Conservation (phyloP, 2,329 filamentous ascomycete species). For the Pyricularia pennisetigena region DNA sequence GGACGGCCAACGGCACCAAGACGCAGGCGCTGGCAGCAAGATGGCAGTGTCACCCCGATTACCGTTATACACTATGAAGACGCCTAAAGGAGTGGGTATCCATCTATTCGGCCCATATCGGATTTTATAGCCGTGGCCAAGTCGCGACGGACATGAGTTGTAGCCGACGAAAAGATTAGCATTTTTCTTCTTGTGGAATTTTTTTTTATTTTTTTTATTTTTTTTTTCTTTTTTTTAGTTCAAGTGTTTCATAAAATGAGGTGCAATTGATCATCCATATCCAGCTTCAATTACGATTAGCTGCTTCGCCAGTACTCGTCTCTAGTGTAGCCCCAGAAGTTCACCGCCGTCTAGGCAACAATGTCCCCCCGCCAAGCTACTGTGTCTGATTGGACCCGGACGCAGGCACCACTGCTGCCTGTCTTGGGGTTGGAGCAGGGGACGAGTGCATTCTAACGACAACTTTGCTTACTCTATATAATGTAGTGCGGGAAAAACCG, state of each 20-base stretch:
- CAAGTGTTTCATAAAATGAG: too few species aligned
- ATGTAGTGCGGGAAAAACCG: background rate
- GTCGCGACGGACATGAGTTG: too few species aligned
- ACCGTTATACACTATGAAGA: slow-evolving; percentile 9
- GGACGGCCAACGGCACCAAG: slow-evolving; percentile 3
- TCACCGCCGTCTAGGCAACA: background rate
- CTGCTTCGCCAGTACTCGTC: background rate
- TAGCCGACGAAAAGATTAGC: too few species aligned
- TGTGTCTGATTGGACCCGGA: background rate
- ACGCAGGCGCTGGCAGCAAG: slow-evolving; percentile 5
- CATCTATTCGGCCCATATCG: background rate
- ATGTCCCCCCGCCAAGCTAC: background rate
- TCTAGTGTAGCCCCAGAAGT: background rate
- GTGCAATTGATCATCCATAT: too few species aligned
- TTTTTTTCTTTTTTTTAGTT: too few species aligned
- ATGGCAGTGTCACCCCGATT: slow-evolving; percentile 10
- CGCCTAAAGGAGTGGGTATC: background rate
- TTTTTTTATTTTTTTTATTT: too few species aligned
- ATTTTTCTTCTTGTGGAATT: too few species aligned
- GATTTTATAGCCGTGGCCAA: background rate
- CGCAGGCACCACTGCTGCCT: background rate
- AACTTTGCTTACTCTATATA: background rate
- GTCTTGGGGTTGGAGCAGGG: background rate
- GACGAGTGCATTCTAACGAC: background rate
- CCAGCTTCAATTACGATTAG: background rate